phyloP scores from a whole-genome alignment of 2,329 filamentous ascomycete genomes.

The Didymella arachidicola region DNA sequence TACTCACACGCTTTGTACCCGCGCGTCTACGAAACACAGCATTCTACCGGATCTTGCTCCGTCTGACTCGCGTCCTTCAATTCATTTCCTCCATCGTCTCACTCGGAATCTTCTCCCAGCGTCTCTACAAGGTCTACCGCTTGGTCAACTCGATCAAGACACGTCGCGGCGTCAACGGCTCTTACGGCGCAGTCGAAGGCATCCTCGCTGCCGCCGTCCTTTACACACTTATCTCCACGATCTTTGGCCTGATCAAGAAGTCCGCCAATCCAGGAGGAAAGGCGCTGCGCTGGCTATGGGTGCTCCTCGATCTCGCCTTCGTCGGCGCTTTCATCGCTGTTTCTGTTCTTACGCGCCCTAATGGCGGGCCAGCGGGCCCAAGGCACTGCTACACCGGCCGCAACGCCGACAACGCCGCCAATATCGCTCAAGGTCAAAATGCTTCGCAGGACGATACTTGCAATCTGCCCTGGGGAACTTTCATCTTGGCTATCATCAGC shows the following conservation, averaged over 20 bases:
- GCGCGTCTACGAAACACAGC: slow-evolving; percentile 30
- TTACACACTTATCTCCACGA: slow-evolving; percentile 53
- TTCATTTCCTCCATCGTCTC: slow-evolving; percentile 56
- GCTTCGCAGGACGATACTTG: slow-evolving; percentile 42
- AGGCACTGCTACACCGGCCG: slow-evolving; percentile 41
- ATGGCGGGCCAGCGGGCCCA: slow-evolving; percentile 46
- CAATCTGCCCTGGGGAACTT: slow-evolving; percentile 55
- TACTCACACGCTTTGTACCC: slow-evolving; percentile 44
- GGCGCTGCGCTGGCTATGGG: slow-evolving; percentile 51
- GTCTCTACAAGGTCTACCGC: slow-evolving; percentile 53
- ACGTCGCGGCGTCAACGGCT: slow-evolving; percentile 37
- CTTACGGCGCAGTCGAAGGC: slow-evolving; percentile 55
- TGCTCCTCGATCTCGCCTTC: slow-evolving; percentile 48
- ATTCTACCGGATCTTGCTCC: slow-evolving; percentile 44
- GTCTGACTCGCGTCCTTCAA: slow-evolving; percentile 53
- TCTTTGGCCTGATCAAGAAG: slow-evolving; percentile 48
- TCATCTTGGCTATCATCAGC: slow-evolving; percentile 56
- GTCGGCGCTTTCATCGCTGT: slow-evolving; percentile 57
- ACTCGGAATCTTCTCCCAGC: slow-evolving; percentile 55
- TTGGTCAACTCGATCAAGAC: slow-evolving; percentile 47
- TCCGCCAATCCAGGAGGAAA: slow-evolving; percentile 39
- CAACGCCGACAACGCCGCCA: slow-evolving; percentile 14
- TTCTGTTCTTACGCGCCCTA: slow-evolving; percentile 51
- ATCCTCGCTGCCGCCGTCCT: slow-evolving; percentile 56
- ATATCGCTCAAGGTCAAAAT: slow-evolving; percentile 25